Percentiles rank a stretch among this genome's conserved stretches.
Conservation (phyloP, 768 basidiomycete species). For the Melanogaster broomeanus region DNA sequence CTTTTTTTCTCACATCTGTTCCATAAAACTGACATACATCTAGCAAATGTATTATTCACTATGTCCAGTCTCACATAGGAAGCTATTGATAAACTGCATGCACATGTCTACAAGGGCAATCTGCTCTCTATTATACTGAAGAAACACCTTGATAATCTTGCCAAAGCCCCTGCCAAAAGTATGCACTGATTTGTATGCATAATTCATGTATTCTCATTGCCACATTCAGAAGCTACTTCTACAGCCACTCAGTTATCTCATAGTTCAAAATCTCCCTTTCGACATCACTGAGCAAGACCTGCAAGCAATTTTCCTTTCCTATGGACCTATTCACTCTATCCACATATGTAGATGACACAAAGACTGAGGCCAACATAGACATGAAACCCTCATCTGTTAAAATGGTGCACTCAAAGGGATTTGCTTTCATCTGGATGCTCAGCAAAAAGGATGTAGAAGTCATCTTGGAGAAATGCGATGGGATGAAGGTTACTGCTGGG, state of each 20-base stretch:
- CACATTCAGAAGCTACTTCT: constrained; percentile 29
- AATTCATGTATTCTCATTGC: neutral
- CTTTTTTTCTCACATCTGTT: neutral
- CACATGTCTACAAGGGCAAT: constrained; percentile 88
- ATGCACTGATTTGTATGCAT: neutral
- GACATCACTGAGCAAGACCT: constrained; percentile 84
- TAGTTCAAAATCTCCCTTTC: constrained; percentile 89
- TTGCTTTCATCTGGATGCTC: constrained; percentile 95
- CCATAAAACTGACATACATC: neutral
- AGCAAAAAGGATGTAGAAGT: constrained; percentile 81
- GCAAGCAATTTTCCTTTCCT: constrained; percentile 81
- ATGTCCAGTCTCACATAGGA: constrained; percentile 67
- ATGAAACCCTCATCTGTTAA: constrained; percentile 8
- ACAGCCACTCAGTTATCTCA: constrained; percentile 75
- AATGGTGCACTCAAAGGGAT: constrained; percentile 61
- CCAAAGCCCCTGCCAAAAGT: constrained; percentile 44
- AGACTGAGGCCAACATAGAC: constrained; percentile 32
- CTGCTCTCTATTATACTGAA: constrained; percentile 87
- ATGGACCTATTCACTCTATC: constrained; percentile 85
- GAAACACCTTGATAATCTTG: constrained; percentile 73
- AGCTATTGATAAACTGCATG: constrained; percentile 81
- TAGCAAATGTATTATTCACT: constrained; percentile 75
- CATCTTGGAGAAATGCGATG: constrained; percentile 80
- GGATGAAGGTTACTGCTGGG: constrained; percentile 67
- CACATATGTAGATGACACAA: constrained; percentile 46